Conservation (phyloP, 495 filamentous ascomycete species). For the Podospora tetraspora region DNA sequence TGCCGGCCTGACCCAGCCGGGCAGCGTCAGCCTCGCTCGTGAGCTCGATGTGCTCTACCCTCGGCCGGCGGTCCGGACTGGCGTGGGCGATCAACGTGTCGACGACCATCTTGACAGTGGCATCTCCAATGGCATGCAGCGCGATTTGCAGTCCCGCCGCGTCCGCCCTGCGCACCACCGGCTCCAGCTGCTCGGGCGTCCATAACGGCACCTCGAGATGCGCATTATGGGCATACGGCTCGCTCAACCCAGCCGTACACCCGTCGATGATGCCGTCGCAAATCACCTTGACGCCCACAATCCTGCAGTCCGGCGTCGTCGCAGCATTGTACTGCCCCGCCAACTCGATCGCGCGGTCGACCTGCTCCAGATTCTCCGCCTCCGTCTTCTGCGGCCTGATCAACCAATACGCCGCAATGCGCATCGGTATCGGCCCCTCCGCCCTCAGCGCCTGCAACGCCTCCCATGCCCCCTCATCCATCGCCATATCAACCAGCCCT, state of each 20-base stretch:
- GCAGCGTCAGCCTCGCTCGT: conserved; percentile 47
- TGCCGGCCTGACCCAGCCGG: conserved; percentile 49
- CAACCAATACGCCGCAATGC: conserved; percentile 61
- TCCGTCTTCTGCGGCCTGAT: conserved; percentile 43
- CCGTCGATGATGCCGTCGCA: conserved; percentile 64
- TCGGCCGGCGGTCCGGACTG: conserved; percentile 45
- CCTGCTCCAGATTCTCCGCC: conserved; percentile 44
- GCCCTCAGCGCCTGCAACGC: conserved; percentile 45
- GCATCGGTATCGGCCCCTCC: conserved; percentile 44
- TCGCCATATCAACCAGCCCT: conserved; percentile 64
- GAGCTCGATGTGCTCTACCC: conserved; percentile 60
- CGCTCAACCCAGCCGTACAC: conserved; percentile 57
- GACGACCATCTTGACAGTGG: conserved; percentile 50
- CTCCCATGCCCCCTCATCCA: conserved; percentile 59
- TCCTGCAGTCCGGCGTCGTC: conserved; percentile 49
- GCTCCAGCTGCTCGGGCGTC: conserved; percentile 45
- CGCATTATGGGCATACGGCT: conserved; percentile 53
- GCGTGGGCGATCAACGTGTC: conserved; percentile 47
- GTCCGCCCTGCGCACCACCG: conserved; percentile 52
- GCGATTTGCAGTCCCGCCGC: conserved; percentile 55
- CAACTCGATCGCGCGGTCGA: conserved; percentile 57
- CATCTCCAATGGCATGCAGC: conserved; percentile 62
- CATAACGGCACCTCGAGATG: conserved; percentile 50
- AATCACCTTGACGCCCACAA: conserved; percentile 65
- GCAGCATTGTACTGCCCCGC: conserved; percentile 40